These are phyloP conservation scores for Cladophialophora chaetospira DNA, from an alignment of 2,329 filamentous ascomycete genomes.

Conservation along the genomic window DNA sequence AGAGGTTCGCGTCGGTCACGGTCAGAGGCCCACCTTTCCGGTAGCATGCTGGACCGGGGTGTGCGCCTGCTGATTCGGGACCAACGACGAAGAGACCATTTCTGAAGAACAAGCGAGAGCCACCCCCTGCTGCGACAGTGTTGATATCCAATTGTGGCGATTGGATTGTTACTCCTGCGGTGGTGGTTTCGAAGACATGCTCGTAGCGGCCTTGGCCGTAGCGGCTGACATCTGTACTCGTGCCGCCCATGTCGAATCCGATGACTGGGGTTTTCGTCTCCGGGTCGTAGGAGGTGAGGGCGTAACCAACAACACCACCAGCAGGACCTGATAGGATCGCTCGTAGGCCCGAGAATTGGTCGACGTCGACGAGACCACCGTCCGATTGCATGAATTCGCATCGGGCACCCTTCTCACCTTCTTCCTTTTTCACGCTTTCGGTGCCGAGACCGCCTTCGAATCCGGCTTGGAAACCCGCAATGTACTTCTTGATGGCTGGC, in stretches of 20 bases:
- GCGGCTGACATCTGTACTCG: constrained; percentile 85
- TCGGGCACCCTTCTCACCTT: constrained; percentile 68
- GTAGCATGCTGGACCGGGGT: constrained; percentile 90
- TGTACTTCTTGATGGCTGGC: constrained; percentile 76
- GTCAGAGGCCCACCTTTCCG: constrained; percentile 87
- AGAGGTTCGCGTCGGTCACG: constrained; percentile 89
- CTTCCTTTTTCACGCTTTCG: constrained; percentile 68
- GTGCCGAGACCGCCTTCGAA: constrained; percentile 80
- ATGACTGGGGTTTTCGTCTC: constrained; percentile 83
- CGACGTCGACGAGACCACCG: constrained; percentile 63
- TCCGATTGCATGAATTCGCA: constrained; percentile 98
- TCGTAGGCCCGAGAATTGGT: constrained; percentile 76
- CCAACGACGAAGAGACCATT: constrained; percentile 92
- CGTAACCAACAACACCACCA: constrained; percentile 92
- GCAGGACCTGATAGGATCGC: constrained; percentile 89
- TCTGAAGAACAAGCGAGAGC: constrained; percentile 71
- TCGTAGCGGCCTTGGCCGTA: constrained; percentile 86
- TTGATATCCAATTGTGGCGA: constrained; percentile 93
- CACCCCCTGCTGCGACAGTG: constrained; percentile 85
- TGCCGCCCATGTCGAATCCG: constrained; percentile 95
- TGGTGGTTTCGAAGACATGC: constrained; percentile 92
- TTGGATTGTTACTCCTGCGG: constrained; percentile 90
- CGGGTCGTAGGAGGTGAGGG: constrained; percentile 84
- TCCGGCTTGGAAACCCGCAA: constrained; percentile 73
- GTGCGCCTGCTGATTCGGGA: constrained; percentile 86